phyloP scores from a whole-genome alignment of 805 yeast genomes.

The Kodamaea kaohsiungensis region DNA sequence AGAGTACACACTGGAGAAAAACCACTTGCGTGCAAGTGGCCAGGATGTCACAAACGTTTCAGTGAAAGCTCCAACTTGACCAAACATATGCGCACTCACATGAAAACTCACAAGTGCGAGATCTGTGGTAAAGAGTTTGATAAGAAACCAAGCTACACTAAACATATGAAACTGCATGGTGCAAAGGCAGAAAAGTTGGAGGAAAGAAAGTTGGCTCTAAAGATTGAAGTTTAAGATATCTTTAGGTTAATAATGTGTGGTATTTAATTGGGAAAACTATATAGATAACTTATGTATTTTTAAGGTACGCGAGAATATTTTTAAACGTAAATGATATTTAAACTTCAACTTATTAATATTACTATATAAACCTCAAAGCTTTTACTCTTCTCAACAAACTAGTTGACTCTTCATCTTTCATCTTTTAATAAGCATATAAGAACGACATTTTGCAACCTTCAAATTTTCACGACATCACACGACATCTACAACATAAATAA shows the following conservation, averaged over 20 bases:
- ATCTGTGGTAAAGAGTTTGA: slow-evolving; percentile 56
- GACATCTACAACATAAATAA: slow-evolving; percentile 1
- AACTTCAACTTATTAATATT: no score
- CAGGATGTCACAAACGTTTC: slow-evolving; percentile 80
- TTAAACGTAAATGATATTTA: no score
- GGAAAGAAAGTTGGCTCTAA: slow-evolving; percentile 1
- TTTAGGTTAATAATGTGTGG: background rate
- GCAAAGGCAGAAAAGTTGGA: slow-evolving; percentile 2
- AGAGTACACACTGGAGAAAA: slow-evolving; percentile 90
- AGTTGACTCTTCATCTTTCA: no score
- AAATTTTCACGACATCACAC: slow-evolving; percentile 1
- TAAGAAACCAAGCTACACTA: slow-evolving; percentile 39
- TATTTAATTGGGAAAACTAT: background rate
- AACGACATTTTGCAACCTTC: slow-evolving; percentile 2
- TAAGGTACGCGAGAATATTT: no score
- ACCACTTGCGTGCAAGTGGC: slow-evolving; percentile 77
- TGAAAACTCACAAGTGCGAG: slow-evolving; percentile 51
- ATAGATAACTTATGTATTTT: background rate
- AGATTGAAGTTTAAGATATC: slow-evolving; percentile 4
- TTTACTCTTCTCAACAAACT: no score
- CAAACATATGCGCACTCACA: slow-evolving; percentile 84
- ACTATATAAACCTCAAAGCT: no score
- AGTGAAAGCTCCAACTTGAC: slow-evolving; percentile 87
- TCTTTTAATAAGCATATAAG: no score
- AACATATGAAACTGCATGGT: slow-evolving; percentile 33